Evolutionary conservation across 257 asterid species (phyloP).

Genomic region (Fraxinus quadrangulata): DNA sequence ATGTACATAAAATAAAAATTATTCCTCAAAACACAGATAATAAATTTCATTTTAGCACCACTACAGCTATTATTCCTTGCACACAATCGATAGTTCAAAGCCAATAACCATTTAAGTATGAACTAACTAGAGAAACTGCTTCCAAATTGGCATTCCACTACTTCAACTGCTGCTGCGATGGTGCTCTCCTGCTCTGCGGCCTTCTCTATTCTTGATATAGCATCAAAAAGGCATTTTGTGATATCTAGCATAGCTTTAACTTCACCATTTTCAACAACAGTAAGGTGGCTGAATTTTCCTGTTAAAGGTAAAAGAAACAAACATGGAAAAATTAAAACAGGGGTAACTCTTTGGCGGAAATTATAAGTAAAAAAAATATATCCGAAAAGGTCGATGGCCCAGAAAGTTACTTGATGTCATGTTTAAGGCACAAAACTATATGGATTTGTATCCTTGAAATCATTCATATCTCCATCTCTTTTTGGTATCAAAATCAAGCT

Average conservation of each 20-base stretch:
- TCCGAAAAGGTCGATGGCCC: not conserved
- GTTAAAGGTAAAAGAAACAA: slow-evolving; percentile 24
- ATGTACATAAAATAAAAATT: not conserved
- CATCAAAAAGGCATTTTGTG: slow-evolving; percentile 94
- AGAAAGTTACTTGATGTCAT: not conserved
- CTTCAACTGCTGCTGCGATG: slow-evolving; percentile 97
- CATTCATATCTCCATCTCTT: not conserved
- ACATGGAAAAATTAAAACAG: not conserved
- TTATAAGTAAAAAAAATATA: not conserved
- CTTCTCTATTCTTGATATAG: slow-evolving; percentile 96
- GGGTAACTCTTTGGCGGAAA: not conserved
- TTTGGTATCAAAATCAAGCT: no score
- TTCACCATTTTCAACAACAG: slow-evolving; percentile 98
- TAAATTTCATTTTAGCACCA: not conserved
- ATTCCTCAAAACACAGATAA: not conserved
- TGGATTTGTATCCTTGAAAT: not conserved
- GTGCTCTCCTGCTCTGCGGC: slow-evolving; percentile 98
- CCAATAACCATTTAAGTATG: slow-evolving; percentile 13
- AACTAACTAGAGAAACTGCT: slow-evolving; percentile 75
- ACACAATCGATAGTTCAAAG: slow-evolving; percentile 7
- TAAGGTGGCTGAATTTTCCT: slow-evolving; percentile 96
- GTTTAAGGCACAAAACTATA: not conserved
- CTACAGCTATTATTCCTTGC: slow-evolving; percentile 5
- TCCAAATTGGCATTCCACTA: slow-evolving; percentile 90
- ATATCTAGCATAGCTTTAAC: slow-evolving; percentile 89